These are phyloP conservation scores for Stephania cephalantha DNA, from an alignment of 164 flowering plant genomes.

Conservation along the genomic window DNA sequence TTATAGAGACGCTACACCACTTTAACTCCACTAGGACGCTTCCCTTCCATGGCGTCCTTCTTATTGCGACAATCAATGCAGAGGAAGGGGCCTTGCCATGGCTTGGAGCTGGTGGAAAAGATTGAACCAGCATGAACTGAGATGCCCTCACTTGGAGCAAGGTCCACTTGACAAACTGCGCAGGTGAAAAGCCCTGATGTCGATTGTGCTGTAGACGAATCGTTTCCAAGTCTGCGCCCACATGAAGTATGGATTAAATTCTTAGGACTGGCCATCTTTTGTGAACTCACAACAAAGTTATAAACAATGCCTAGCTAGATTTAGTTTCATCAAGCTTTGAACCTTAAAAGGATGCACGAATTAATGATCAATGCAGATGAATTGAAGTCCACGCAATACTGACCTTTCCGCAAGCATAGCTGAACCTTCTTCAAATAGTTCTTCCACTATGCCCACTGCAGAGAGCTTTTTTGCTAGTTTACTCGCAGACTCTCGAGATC, in stretches of 20 bases:
- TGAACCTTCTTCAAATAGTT: conserved; percentile 89
- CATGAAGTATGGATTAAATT: neutral
- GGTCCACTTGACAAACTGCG: conserved; percentile 81
- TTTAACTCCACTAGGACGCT: conserved; percentile 60
- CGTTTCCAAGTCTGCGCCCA: conserved; percentile 54
- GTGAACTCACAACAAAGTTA: too few species aligned
- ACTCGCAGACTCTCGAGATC: conserved; percentile 40
- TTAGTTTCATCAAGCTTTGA: too few species aligned
- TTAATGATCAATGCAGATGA: too few species aligned
- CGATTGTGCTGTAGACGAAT: conserved; percentile 27
- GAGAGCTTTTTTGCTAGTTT: conserved; percentile 65
- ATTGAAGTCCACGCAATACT: neutral
- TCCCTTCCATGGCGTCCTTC: conserved; percentile 86
- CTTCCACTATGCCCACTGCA: conserved; percentile 72
- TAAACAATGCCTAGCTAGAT: too few species aligned
- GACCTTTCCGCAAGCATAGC: conserved; percentile 95
- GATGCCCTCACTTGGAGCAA: conserved; percentile 81
- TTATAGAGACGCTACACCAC: conserved; percentile 27
- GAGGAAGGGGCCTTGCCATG: conserved; percentile 95
- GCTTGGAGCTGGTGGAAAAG: conserved; percentile 75
- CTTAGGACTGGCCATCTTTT: too few species aligned
- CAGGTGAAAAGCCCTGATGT: conserved; percentile 66
- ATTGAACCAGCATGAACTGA: conserved; percentile 87
- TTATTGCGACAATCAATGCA: conserved; percentile 62
- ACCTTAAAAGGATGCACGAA: too few species aligned